A percentile compares a stretch with the other conserved stretches of the same genome.
Conservation (phyloP, 306 rosid genomes). For the Cicer arietinum region DNA sequence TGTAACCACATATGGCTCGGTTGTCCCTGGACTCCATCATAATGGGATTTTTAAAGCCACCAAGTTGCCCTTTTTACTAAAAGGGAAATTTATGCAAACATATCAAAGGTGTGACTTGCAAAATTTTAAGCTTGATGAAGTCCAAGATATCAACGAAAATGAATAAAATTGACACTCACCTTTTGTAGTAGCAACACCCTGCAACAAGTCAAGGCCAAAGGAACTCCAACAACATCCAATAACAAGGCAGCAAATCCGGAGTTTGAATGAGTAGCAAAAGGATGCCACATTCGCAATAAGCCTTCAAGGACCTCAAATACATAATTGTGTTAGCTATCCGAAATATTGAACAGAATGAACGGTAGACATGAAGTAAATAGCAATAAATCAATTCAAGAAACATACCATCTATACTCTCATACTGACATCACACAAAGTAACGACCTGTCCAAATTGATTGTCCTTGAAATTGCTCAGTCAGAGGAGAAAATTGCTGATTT, state of each 20-base stretch:
- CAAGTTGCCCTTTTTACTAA: neutral
- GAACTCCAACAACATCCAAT: constrained; percentile 71
- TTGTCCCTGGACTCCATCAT: neutral
- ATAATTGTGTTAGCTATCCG: constrained; percentile 33
- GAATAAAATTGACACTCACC: constrained; percentile 50
- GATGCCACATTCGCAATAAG: constrained; percentile 65
- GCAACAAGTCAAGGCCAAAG: constrained; percentile 79
- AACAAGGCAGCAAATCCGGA: constrained; percentile 74
- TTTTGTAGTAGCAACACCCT: constrained; percentile 69
- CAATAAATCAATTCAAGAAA: constrained; percentile 6
- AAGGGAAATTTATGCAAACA: neutral
- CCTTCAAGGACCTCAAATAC: constrained; percentile 63
- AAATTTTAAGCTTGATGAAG: neutral
- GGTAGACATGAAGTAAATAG: neutral
- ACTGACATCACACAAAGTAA: constrained; percentile 85
- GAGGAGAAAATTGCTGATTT: constrained; percentile 62
- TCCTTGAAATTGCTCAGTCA: constrained; percentile 86
- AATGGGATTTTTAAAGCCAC: neutral
- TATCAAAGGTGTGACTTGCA: neutral
- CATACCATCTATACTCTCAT: constrained; percentile 68
- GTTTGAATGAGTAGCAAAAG: constrained; percentile 69
- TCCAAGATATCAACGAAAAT: neutral
- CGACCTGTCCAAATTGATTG: constrained; percentile 85
- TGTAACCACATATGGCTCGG: neutral
- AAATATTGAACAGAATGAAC: constrained; percentile 1